Evolutionary conservation across 495 filamentous ascomycete genomes (phyloP).

Genomic region (Tetracladium setigerum): DNA sequence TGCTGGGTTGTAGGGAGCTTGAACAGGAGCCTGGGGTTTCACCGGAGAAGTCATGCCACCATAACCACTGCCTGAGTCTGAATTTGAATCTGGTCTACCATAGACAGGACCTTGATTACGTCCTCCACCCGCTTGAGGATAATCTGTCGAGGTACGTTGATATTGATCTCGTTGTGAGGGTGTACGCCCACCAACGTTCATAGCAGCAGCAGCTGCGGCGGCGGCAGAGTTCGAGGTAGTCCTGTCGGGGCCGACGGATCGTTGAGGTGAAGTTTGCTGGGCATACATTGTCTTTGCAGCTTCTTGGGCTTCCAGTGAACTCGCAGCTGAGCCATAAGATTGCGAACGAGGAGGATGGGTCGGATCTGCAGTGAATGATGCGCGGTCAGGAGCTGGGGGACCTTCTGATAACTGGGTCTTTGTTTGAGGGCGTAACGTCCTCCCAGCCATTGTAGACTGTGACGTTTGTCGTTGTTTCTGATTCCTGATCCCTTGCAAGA

Average conservation of each 20-base stretch:
- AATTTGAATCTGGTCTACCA: neutral
- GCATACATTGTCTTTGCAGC: slow-evolving; percentile 39
- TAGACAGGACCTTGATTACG: slow-evolving; percentile 28
- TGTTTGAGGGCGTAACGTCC: slow-evolving; percentile 55
- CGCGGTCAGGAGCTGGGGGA: slow-evolving; percentile 28
- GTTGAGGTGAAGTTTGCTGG: slow-evolving; percentile 27
- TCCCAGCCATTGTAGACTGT: slow-evolving; percentile 46
- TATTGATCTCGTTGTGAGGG: slow-evolving; percentile 28
- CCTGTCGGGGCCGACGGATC: slow-evolving; percentile 34
- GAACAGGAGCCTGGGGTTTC: slow-evolving; percentile 38
- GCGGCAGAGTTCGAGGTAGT: slow-evolving; percentile 38
- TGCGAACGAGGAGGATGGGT: slow-evolving; percentile 28
- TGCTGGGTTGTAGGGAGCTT: slow-evolving; percentile 64
- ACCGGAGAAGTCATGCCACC: slow-evolving; percentile 39
- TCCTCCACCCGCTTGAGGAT: slow-evolving; percentile 18
- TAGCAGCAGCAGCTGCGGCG: slow-evolving; percentile 38
- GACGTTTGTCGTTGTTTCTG: slow-evolving; percentile 45
- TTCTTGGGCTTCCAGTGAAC: slow-evolving; percentile 28
- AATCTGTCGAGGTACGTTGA: slow-evolving; percentile 36
- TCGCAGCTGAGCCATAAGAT: slow-evolving; percentile 28
- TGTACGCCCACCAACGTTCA: slow-evolving; percentile 31
- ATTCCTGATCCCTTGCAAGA: slow-evolving; percentile 61
- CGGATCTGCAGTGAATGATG: slow-evolving; percentile 37
- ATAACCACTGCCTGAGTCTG: slow-evolving; percentile 3
- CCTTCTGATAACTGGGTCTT: slow-evolving; percentile 20